Evolutionary conservation across 805 yeast species (phyloP).

Genomic region (Dipodascopsis uninucleata): DNA sequence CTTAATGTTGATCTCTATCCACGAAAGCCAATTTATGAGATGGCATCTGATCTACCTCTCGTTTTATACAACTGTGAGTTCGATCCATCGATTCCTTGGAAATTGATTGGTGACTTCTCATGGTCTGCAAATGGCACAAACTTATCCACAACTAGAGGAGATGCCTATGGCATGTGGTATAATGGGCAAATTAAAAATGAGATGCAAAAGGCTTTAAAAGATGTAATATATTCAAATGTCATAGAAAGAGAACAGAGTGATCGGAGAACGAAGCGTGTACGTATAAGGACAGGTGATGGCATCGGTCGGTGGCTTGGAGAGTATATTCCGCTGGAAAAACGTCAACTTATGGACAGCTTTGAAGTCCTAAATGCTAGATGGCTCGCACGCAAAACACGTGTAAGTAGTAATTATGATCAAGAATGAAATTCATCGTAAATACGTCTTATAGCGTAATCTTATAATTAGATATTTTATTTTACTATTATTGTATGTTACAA

Average conservation of each 20-base stretch:
- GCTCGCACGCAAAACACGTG: conserved; percentile 10
- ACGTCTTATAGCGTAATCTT: no score
- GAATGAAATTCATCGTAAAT: no score
- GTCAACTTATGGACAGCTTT: conserved; percentile 61
- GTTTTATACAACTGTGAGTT: conserved; percentile 81
- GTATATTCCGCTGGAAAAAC: conserved; percentile 55
- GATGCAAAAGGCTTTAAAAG: conserved; percentile 50
- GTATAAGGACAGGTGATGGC: conserved; percentile 73
- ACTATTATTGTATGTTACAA: no score
- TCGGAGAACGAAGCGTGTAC: conserved; percentile 2
- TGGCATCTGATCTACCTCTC: conserved; percentile 88
- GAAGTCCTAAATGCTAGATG: conserved; percentile 64
- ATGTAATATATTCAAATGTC: no score
- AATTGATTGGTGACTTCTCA: conserved; percentile 49
- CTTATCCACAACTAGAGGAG: conserved; percentile 24
- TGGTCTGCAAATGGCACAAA: conserved; percentile 17
- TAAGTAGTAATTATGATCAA: no score
- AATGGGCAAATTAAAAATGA: conserved; percentile 56
- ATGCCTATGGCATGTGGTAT: conserved; percentile 45
- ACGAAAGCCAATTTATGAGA: conserved; percentile 71
- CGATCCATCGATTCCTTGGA: conserved; percentile 43
- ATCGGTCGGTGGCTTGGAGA: conserved; percentile 53
- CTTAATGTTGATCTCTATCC: conserved; percentile 57
- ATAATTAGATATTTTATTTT: no score
- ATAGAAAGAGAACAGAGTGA: conserved; percentile 6